Base-by-base conservation (phyloP, 2,329 filamentous ascomycete genomes). In the Bipolaris zeicola region DNA sequence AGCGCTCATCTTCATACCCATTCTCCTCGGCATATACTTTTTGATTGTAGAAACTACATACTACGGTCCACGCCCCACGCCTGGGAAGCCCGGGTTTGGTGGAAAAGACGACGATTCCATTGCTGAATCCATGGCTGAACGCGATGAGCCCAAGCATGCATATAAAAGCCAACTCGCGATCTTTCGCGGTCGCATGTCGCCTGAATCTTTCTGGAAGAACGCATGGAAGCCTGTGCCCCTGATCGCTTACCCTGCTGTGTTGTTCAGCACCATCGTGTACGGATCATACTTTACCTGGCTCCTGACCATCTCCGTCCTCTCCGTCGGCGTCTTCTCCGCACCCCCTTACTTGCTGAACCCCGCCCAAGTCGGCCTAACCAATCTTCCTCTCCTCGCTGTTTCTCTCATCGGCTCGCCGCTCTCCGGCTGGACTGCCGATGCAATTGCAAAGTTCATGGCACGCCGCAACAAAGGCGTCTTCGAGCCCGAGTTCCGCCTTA, bases 241-340 rank as follows among this genome's bases (percentile, higher is more conserved):
- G 1, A 89, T 96, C 65, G 75, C 89, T 2, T 93, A 97, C 71
- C 93, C 93, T 0, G 91, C 90, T 3, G 91, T 97, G 60, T 77
- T 96, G 18, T 96, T 92, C 90, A 83, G 82, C 11, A 86, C 84
- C 62, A 79, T 97, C 6, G 43, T 46, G 2, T 34, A 41, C 11
- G 37, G 44, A 28, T 28, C 49, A 5, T 31, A 20, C 44, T 34
- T 52, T 16, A 52, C 49, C 5, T 97, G 93, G 93, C 96, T 93
- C 1, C 90, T 97, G 14, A 92, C 96, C 70, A 95, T 73, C 61
- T 93, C 92, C 43, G 90, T 96, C 52, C 89, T 96, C 57, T 81
- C 96, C n/a, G 91, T 89, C n/a, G 86, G 89, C 55, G 87, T 96
- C 65, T 96, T 96, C 79, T 82, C 94, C 26, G 87, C 88, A 0